A percentile compares a stretch with the other conserved stretches of the same genome.
phyloP scores from a whole-genome alignment of 768 basidiomycete species.

The Nevesoporus exiguus region DNA sequence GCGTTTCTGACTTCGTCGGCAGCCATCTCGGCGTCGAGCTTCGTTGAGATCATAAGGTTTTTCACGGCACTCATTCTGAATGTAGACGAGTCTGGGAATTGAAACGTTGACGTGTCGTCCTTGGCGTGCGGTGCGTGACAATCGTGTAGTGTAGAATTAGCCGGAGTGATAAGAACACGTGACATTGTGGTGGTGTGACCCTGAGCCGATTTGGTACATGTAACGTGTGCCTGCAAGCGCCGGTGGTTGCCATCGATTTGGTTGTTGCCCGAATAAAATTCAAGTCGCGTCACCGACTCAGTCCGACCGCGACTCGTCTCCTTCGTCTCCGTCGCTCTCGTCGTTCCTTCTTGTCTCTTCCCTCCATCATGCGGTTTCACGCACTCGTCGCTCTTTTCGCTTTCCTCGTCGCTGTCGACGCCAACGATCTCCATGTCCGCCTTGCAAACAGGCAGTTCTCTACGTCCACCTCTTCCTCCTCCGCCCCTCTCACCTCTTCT shows the following conservation, averaged over 20 bases:
- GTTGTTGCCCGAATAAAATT: background rate
- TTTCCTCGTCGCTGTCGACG: constrained; percentile 37
- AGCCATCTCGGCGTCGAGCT: constrained; percentile 46
- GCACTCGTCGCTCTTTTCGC: constrained; percentile 45
- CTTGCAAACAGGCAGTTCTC: constrained; percentile 38
- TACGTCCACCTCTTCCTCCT: constrained; percentile 3
- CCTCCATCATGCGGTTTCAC: constrained; percentile 47
- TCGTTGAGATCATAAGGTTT: constrained; percentile 66
- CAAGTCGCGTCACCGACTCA: background rate
- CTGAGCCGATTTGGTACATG: no score
- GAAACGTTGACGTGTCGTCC: no score
- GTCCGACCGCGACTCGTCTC: constrained; percentile 1
- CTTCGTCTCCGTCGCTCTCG: background rate
- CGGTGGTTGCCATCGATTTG: background rate
- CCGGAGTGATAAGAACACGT: no score
- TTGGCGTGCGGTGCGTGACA: no score
- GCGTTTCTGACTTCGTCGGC: background rate
- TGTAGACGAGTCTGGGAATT: constrained; percentile 49
- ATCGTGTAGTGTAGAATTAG: no score
- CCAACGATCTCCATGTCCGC: constrained; percentile 37
- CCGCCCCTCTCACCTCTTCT: constrained; percentile 2
- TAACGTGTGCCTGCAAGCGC: no score
- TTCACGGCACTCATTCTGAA: constrained; percentile 65
- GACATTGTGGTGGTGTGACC: no score
- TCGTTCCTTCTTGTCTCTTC: no score